Evolutionary conservation across 345 rosid species (phyloP).

Genomic region (Carallia pectinifolia): DNA sequence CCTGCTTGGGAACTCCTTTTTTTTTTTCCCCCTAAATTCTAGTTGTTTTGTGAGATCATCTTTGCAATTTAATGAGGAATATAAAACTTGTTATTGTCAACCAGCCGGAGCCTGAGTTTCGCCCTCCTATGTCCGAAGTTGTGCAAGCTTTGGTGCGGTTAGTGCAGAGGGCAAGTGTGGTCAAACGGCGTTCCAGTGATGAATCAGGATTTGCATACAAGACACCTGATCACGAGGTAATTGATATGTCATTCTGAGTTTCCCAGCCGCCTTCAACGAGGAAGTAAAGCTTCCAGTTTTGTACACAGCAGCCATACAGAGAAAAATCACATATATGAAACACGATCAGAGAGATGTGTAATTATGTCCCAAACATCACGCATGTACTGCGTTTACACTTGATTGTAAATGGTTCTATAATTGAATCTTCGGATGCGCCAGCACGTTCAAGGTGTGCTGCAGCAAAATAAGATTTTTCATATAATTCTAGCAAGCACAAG

Average conservation of each 20-base stretch:
- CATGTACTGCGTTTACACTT: background rate
- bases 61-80: background rate
- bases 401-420: conserved; percentile 12
- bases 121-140: conserved; percentile 99
- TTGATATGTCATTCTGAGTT: conserved; percentile 50
- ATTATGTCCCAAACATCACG: conserved; percentile 19
- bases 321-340: conserved; percentile 3
- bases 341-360: conserved; percentile 17
- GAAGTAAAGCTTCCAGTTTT: conserved; percentile 16
- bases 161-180: conserved; percentile 88
- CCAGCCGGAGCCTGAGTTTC: conserved; percentile 97
- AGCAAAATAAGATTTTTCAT: conserved; percentile 4
- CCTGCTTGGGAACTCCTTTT: background rate
- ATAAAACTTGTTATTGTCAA: background rate
- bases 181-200: conserved; percentile 78
- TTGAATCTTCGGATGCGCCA: conserved; percentile 14
- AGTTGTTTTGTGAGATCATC: background rate
- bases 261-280: conserved; percentile 7
- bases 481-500: background rate
- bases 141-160: conserved; percentile 91
- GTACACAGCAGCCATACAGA: conserved; percentile 3
- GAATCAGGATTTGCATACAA: conserved; percentile 82
- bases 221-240: conserved; percentile 84
- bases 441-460: background rate
- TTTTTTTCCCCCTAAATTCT: background rate